phyloP scores from a whole-genome alignment of 495 filamentous ascomycete species.

The Xylaria scruposa region DNA sequence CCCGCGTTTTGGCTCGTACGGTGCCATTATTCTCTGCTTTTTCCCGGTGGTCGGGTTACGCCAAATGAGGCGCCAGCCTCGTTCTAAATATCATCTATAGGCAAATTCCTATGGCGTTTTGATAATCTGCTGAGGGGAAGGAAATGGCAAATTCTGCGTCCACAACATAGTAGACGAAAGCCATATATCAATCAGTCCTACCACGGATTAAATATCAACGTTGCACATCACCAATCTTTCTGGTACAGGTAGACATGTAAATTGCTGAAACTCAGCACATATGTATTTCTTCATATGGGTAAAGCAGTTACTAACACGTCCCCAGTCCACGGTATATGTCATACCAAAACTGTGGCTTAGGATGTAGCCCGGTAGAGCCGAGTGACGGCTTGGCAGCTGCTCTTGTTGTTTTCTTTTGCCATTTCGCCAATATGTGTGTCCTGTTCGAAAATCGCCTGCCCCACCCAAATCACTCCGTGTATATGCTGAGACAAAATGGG shows the following conservation, averaged over 20 bases:
- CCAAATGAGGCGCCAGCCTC: neutral
- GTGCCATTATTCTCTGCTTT: neutral
- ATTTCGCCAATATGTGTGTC: neutral
- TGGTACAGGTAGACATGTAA: neutral
- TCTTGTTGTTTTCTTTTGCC: neutral
- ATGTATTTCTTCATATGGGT: too few species aligned
- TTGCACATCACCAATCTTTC: neutral
- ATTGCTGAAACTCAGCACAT: neutral
- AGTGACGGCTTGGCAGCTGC: slow-evolving; percentile 18
- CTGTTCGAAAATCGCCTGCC: neutral
- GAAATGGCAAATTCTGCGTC: neutral
- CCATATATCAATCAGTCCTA: neutral
- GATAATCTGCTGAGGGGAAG: neutral
- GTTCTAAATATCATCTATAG: neutral
- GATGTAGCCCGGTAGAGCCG: slow-evolving; percentile 2
- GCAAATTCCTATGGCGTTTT: neutral
- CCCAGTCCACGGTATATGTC: neutral
- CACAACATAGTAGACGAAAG: neutral
- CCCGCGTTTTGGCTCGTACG: neutral
- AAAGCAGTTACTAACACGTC: neutral
- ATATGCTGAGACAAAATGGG: slow-evolving; percentile 21
- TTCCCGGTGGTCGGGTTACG: neutral
- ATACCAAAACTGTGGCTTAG: neutral
- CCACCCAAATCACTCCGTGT: neutral
- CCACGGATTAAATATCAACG: neutral